Conservation (phyloP, 2,329 filamentous ascomycete species). For the Phialophora chinensis region DNA sequence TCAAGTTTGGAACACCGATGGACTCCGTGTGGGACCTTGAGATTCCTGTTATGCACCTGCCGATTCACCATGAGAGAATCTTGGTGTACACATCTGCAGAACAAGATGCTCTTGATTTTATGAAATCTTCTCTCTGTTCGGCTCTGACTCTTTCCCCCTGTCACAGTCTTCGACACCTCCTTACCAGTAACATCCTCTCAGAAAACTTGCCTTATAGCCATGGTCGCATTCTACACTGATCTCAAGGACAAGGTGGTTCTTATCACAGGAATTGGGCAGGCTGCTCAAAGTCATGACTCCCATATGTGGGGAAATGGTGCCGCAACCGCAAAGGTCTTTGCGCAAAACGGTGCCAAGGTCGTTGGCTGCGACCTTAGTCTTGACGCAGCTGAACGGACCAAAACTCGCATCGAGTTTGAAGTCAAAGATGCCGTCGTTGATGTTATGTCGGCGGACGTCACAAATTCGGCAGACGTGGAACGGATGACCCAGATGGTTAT, state of each 20-base stretch:
- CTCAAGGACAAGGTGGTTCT: neutral
- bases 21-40: too few species aligned
- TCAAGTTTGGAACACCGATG: too few species aligned
- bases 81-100: too few species aligned
- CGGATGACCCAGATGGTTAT: conserved; percentile 60
- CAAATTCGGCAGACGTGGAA: conserved; percentile 59
- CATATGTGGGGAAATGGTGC: neutral
- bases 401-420: conserved; percentile 42
- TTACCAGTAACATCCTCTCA: too few species aligned
- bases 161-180: too few species aligned
- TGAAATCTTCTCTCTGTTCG: too few species aligned
- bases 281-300: neutral
- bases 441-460: conserved; percentile 58
- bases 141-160: too few species aligned
- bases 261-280: neutral
- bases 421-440: conserved; percentile 48
- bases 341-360: neutral
- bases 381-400: neutral
- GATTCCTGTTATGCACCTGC: too few species aligned
- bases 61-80: too few species aligned
- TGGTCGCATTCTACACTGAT: neutral
- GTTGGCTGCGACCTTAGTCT: neutral
- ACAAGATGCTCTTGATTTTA: too few species aligned
- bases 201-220: too few species aligned
- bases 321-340: neutral